Evolutionary conservation across 805 yeast genomes (phyloP).

Genomic region (Candida loeiensis): DNA sequence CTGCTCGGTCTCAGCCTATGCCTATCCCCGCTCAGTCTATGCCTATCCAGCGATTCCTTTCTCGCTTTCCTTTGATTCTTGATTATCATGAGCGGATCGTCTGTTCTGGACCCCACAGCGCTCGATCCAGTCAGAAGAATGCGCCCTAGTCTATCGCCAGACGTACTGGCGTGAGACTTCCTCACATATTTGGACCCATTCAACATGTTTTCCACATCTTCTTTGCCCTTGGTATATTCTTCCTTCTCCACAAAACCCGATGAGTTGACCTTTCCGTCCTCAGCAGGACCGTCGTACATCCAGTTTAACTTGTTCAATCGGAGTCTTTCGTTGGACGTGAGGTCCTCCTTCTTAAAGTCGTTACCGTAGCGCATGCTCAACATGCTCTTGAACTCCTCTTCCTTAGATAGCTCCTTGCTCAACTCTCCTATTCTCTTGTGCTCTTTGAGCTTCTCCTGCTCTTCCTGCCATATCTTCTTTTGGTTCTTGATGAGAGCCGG

Average conservation of each 20-base stretch:
- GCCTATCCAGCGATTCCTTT: not conserved
- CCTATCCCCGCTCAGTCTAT: constrained; percentile 1
- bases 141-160: constrained; percentile 8
- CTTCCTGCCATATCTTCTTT: constrained; percentile 78
- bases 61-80: constrained; percentile 20
- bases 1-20: not conserved
- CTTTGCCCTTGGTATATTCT: constrained; percentile 33
- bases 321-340: constrained; percentile 23
- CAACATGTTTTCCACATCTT: constrained; percentile 48
- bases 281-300: constrained; percentile 73
- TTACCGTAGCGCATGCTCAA: constrained; percentile 43
- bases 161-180: constrained; percentile 2
- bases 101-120: constrained; percentile 22
- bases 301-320: constrained; percentile 59
- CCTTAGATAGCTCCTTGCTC: constrained; percentile 59
- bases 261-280: constrained; percentile 24
- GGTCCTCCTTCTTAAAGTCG: constrained; percentile 26
- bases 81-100: constrained; percentile 53
- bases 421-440: constrained; percentile 60
- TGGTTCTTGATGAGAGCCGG: constrained; percentile 84
- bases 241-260: constrained; percentile 35
- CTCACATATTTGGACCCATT: constrained; percentile 33
- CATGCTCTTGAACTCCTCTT: constrained; percentile 57
- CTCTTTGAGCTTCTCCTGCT: constrained; percentile 74
- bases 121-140: constrained; percentile 16